Evolutionary conservation across 2,329 filamentous ascomycete species (phyloP), one percentile per base, ranked within the genome.

Genomic region (Trichoderma citrinoviride): DNA sequence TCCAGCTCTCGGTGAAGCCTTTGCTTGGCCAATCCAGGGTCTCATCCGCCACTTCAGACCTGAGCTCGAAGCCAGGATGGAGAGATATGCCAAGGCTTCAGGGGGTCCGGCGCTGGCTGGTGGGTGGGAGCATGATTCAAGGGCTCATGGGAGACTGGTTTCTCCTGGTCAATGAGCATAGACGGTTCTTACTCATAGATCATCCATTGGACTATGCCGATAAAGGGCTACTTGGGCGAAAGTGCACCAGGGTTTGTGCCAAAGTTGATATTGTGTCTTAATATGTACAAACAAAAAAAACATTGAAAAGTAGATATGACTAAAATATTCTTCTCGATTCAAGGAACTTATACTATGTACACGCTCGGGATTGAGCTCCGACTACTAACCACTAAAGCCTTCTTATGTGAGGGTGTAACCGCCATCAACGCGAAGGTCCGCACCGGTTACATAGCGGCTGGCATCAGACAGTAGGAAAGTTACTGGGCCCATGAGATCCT

Each of bases 31-130:
- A 69, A 90, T 99, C 70, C 95, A 99, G 82, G 95, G 95, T 78
- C 86, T 99, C 67, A 99, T 99, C 80, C 90, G 95, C 74, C 95
- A 99, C 82, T 99, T 99, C 86, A 87, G 95, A 73, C 95, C 94
- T 50, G 93, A 99, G 81, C 84, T 99, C 58, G 93, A 98, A 85
- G 91, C 89, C 60, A 87, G 94, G 72, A 96, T 99, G 85, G 85
- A 88, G 77, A 87, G 92, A 72, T 95, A 91, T 76, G 86, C 91
- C 21, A 78, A 87, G 75, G 84, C 90, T 81, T 79, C 86, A 68
- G 92, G 92, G 67, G 91, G 91, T 41, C 78, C 87, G 73, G 84
- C 92, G 50, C 82, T 93, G 74, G 93, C 92, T 69, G 95, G 95
- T 76, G 95, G 95, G 66, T 97, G 93, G 94, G 82, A 86, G 69